Percentiles rank a stretch among this genome's conserved stretches.
Conservation (phyloP, 169 alveolate genomes). For the Cryptosporidium muris region DNA sequence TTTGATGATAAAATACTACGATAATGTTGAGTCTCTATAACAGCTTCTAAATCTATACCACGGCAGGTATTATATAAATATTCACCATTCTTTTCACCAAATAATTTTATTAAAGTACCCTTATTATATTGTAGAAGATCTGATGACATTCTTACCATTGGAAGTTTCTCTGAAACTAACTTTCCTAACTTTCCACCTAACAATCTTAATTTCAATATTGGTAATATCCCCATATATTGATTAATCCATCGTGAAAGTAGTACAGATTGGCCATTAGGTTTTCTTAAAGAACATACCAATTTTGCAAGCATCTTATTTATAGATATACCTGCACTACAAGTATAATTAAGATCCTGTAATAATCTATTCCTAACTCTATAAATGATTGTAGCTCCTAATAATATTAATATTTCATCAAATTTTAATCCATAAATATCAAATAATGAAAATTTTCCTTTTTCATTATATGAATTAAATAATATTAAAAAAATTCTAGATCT, state of each 20-base stretch:
- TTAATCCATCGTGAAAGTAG: constrained; percentile 43
- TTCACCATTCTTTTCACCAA: constrained; percentile 52
- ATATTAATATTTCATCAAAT: constrained; percentile 38
- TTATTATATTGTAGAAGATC: constrained; percentile 16
- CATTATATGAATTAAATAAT: not conserved
- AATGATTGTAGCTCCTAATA: constrained; percentile 22
- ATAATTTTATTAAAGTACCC: constrained; percentile 1
- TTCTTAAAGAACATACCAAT: constrained; percentile 23
- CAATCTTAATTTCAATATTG: constrained; percentile 40
- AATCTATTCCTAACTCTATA: constrained; percentile 52
- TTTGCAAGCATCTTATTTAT: constrained; percentile 36
- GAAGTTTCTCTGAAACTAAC: constrained; percentile 11
- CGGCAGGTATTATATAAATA: constrained; percentile 49
- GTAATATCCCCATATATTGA: not conserved
- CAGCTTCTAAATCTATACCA: constrained; percentile 60
- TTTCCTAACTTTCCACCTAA: constrained; percentile 64
- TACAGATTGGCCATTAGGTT: constrained; percentile 47
- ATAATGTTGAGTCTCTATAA: not conserved
- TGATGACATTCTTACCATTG: constrained; percentile 5
- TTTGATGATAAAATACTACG: constrained; percentile 51
- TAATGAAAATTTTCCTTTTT: no score
- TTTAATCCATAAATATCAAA: constrained; percentile 11
- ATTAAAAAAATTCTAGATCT: not conserved
- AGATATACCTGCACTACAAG: constrained; percentile 58
- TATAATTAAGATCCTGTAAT: constrained; percentile 16